A percentile compares a stretch with the other conserved stretches of the same genome.
Evolutionary conservation across 2,329 filamentous ascomycete genomes (phyloP).

Genomic region (Ceratocystis albifundus): DNA sequence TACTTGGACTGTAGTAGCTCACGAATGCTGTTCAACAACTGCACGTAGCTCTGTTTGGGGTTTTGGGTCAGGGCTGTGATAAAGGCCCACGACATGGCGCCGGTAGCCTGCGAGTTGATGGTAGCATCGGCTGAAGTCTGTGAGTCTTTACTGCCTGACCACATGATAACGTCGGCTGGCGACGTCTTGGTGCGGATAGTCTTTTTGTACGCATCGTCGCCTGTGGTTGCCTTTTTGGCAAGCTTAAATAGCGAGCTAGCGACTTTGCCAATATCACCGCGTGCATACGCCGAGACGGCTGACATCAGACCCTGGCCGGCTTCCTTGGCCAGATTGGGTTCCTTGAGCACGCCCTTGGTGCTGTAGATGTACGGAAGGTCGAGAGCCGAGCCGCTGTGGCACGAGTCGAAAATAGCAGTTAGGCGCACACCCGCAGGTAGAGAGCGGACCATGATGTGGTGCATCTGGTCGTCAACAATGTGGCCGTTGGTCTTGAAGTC

Average conservation of each 20-base stretch:
- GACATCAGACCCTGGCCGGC: slow-evolving; percentile 55
- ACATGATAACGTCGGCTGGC: slow-evolving; percentile 83
- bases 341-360: slow-evolving; percentile 60
- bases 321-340: slow-evolving; percentile 61
- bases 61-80: slow-evolving; percentile 76
- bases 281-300: slow-evolving; percentile 61
- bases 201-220: slow-evolving; percentile 60
- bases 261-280: slow-evolving; percentile 68
- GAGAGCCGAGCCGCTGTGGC: slow-evolving; percentile 46
- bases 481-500: slow-evolving; percentile 44
- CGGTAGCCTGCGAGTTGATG: slow-evolving; percentile 72
- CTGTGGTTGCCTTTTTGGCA: slow-evolving; percentile 61
- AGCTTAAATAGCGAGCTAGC: slow-evolving; percentile 61
- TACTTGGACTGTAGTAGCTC: slow-evolving; percentile 73
- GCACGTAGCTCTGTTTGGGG: slow-evolving; percentile 81
- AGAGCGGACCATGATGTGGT: slow-evolving; percentile 50
- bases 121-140: slow-evolving; percentile 81
- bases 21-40: slow-evolving; percentile 78
- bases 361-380: slow-evolving; percentile 50
- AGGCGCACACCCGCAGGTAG: slow-evolving; percentile 57
- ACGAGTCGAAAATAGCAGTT: slow-evolving; percentile 44
- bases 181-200: slow-evolving; percentile 75
- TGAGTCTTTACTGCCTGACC: slow-evolving; percentile 79
- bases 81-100: slow-evolving; percentile 90
- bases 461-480: slow-evolving; percentile 49